Evolutionary conservation across 1,139 yeast species (phyloP).

Genomic region (Yamadazyma sp.): DNA sequence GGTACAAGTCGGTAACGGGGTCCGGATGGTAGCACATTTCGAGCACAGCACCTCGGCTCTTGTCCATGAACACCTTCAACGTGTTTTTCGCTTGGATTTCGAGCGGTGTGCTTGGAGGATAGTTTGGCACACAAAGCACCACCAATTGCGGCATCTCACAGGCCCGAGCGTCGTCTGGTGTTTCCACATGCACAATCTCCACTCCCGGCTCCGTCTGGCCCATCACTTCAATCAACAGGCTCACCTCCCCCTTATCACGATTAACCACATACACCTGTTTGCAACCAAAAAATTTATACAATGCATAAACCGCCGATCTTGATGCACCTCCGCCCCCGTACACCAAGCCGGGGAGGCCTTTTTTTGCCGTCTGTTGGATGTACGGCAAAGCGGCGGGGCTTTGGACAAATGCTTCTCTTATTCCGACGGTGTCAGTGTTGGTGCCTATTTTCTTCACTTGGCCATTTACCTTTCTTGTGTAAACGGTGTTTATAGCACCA

Average conservation of each 20-base stretch:
- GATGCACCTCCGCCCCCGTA: slow-evolving; percentile 37
- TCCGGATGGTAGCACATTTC: slow-evolving; percentile 35
- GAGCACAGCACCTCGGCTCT: slow-evolving; percentile 24
- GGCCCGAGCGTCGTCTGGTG: slow-evolving; percentile 21
- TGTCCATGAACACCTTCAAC: slow-evolving; percentile 22
- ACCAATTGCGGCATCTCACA: slow-evolving; percentile 19
- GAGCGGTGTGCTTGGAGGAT: slow-evolving; percentile 19
- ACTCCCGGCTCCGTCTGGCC: slow-evolving; percentile 19
- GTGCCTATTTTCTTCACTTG: slow-evolving; percentile 20
- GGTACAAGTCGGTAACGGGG: slow-evolving; percentile 21
- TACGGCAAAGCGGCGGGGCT: slow-evolving; percentile 13
- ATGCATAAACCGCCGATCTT: slow-evolving; percentile 29
- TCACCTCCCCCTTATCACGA: slow-evolving; percentile 24
- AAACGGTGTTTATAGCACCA: slow-evolving; percentile 31
- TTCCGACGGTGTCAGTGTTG: slow-evolving; percentile 31
- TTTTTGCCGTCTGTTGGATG: slow-evolving; percentile 1
- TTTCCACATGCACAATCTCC: slow-evolving; percentile 20
- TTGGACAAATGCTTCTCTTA: slow-evolving; percentile 23
- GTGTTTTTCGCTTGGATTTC: slow-evolving; percentile 25
- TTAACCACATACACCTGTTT: slow-evolving; percentile 25
- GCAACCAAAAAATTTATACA: slow-evolving; percentile 23
- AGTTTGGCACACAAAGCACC: slow-evolving; percentile 29
- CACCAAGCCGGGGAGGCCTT: slow-evolving; percentile 24
- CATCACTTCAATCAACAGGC: slow-evolving; percentile 19
- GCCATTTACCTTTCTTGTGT: slow-evolving; percentile 18